Evolutionary conservation across 2,329 filamentous ascomycete species (phyloP), one percentile per base, ranked within the genome.

Genomic region (Malbranchea cinnamomea): DNA sequence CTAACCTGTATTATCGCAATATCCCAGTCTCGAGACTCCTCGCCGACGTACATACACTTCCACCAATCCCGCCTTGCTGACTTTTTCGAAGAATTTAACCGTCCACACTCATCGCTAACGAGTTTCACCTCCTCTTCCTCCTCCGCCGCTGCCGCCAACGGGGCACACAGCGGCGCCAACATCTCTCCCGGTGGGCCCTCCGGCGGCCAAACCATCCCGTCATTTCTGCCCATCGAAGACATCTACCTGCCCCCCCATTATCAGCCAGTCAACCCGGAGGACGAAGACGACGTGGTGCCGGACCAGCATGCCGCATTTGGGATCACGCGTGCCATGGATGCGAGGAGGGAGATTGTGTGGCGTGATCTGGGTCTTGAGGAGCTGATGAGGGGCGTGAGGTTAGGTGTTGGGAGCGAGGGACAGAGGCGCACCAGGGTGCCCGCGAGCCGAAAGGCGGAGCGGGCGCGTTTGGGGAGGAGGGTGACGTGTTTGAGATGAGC

Each of bases 281-380:
- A 76, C 38, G 71, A 77, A 47, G 72, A 76, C 37, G 72, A 75
- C 40, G 67, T 76, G 2, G 71, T 76, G 9, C 72, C 72, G 0
- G 71, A 76, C 40, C 71, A 75, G 49, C 72, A 76, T 49, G 72
- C 72, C 0, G 72, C 71, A 2, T 77, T 75, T 51, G 72, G 72
- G 1, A 77, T 77, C 35, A 63, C 68, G 47, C 56, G 71, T 23
- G 72, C 71, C 0, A 73, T 71, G 44, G 65, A 72, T 46, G 56
- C 56, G 28, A 58, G 59, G 36, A 54, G 58, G 28, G 66, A 68
- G 49, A 56, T 59, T 4, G 60, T 62, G 2, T 76, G 71, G 71
- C 58, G 65, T 36, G 71, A 76, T 53, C 45, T 74, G 4, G 68
- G 70, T 0, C 47, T 71, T 9, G 62, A 65, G 34, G 57, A 62